phyloP scores from a whole-genome alignment of 2,329 filamentous ascomycete genomes.

The Venturia nashicola region DNA sequence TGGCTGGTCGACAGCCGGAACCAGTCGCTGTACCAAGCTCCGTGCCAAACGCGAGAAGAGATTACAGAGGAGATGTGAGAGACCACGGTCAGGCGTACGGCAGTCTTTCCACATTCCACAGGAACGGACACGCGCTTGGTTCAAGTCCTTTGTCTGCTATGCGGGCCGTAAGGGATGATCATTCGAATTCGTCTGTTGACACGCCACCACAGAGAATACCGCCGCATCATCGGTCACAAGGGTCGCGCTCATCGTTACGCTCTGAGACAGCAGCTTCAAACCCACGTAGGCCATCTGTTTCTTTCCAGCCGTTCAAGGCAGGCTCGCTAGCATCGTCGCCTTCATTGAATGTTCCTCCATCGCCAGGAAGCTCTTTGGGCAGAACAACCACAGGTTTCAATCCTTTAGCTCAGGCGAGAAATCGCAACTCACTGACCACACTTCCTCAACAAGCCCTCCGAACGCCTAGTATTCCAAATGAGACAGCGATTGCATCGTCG shows the following conservation, averaged over 20 bases:
- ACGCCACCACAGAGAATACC: constrained; percentile 39
- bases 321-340: constrained; percentile 89
- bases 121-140: constrained; percentile 60
- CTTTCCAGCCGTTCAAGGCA: constrained; percentile 92
- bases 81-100: constrained; percentile 75
- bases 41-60: constrained; percentile 48
- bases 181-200: constrained; percentile 37
- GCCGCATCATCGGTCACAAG: constrained; percentile 33
- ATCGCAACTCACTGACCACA: constrained; percentile 57
- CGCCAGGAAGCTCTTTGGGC: constrained; percentile 35
- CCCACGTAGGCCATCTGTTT: constrained; percentile 66
- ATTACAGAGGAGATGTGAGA: constrained; percentile 31
- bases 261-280: constrained; percentile 37
- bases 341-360: constrained; percentile 37
- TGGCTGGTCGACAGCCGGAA: constrained; percentile 41
- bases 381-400: not conserved
- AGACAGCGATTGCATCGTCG: constrained; percentile 51
- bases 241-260: constrained; percentile 36
- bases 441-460: constrained; percentile 64
- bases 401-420: constrained; percentile 40
- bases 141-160: constrained; percentile 51
- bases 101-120: constrained; percentile 77
- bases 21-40: constrained; percentile 51
- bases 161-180: constrained; percentile 12
- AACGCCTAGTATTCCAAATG: constrained; percentile 49